Conservation (phyloP, 176 grass and related monocot genomes). For the Triticum urartu region DNA sequence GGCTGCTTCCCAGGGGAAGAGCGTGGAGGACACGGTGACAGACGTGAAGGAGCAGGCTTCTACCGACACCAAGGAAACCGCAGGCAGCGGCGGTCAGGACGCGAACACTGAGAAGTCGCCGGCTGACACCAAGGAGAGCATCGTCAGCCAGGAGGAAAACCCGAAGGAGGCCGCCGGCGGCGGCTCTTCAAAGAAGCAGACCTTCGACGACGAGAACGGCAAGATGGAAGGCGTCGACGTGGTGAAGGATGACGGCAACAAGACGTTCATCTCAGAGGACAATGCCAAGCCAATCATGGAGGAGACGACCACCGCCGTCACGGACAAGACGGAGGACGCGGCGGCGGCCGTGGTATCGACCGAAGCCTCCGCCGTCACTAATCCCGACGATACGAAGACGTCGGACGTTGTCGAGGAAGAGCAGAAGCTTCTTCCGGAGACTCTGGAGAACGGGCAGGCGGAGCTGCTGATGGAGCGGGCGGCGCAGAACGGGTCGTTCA, state of each 20-base stretch:
- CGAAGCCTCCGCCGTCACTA: neutral
- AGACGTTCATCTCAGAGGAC: conserved; percentile 41
- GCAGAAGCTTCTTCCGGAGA: conserved; percentile 34
- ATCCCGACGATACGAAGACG: conserved; percentile 13
- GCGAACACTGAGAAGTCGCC: neutral
- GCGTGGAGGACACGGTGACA: neutral
- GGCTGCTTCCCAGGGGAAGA: conserved; percentile 34
- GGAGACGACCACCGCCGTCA: neutral
- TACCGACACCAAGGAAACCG: neutral
- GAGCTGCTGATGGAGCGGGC: conserved; percentile 72
- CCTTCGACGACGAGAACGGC: conserved; percentile 62
- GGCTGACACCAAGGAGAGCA: conserved; percentile 11
- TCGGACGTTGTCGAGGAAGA: conserved; percentile 9
- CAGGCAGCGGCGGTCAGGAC: neutral
- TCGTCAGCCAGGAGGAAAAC: conserved; percentile 2
- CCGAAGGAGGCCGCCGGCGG: conserved; percentile 13
- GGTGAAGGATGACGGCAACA: conserved; percentile 54
- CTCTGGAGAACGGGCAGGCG: conserved; percentile 53
- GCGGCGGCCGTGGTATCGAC: neutral
- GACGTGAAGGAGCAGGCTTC: conserved; percentile 19
- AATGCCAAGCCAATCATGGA: conserved; percentile 35
- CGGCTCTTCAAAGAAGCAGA: conserved; percentile 34
- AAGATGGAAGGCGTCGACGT: conserved; percentile 74
- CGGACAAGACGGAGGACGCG: neutral
- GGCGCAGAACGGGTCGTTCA: conserved; percentile 75